Evolutionary conservation across 441 rosid species (phyloP).

Genomic region (Populus hybrid): DNA sequence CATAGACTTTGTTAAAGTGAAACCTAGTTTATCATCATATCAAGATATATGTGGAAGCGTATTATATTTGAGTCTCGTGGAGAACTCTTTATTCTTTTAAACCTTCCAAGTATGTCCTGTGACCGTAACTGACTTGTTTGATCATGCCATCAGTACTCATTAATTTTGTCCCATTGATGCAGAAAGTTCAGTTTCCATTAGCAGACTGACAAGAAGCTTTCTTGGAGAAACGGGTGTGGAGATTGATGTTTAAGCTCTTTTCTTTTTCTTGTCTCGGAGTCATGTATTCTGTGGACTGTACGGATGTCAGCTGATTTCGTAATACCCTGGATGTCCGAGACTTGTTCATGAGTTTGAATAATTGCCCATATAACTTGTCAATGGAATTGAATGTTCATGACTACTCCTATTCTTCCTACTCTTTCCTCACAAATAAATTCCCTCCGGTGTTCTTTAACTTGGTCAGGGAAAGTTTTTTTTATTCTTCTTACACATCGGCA

Average conservation of each 20-base stretch:
- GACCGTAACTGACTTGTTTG: background rate
- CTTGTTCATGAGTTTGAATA: background rate
- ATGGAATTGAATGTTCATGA: background rate
- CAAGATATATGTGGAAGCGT: background rate
- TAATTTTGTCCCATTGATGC: conserved; percentile 8
- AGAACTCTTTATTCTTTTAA: no score
- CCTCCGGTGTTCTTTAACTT: background rate
- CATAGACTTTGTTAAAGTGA: background rate
- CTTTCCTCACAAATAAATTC: background rate
- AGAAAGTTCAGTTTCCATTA: conserved; percentile 10
- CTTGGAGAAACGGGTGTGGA: background rate
- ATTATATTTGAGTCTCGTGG: background rate
- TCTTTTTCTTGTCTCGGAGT: background rate
- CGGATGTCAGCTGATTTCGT: background rate
- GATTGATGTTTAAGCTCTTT: background rate
- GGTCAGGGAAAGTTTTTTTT: background rate
- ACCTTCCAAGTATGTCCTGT: background rate
- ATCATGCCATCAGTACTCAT: background rate
- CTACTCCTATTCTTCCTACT: background rate
- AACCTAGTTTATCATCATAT: background rate
- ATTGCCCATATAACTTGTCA: background rate
- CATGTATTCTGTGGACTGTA: background rate
- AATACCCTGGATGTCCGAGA: background rate
- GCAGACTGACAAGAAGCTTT: background rate
- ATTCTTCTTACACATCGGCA: background rate